phyloP scores from a whole-genome alignment of 805 yeast species.

The Metschnikowia rubicola region DNA sequence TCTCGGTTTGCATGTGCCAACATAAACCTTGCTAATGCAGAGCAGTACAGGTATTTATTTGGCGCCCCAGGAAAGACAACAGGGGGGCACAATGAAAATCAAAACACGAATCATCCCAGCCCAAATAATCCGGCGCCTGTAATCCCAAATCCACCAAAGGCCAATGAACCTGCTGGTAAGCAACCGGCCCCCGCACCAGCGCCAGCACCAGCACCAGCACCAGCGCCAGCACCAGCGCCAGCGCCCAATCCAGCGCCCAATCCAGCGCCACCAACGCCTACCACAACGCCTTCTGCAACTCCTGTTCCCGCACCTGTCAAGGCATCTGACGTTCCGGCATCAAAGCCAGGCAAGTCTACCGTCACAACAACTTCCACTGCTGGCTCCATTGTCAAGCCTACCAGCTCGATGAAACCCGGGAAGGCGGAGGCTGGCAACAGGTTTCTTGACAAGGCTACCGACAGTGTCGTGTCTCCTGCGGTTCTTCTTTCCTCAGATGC shows the following conservation, averaged over 20 bases:
- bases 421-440: constrained; percentile 1
- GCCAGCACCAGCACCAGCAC: constrained; percentile 1
- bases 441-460: not conserved
- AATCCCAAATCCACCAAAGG: not conserved
- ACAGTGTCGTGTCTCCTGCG: not conserved
- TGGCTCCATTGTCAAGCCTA: not conserved
- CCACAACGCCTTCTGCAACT: not conserved
- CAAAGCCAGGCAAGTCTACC: not conserved
- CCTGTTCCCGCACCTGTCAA: not conserved
- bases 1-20: constrained; percentile 18
- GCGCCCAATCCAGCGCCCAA: not conserved
- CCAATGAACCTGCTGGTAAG: not conserved
- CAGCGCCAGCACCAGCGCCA: not conserved
- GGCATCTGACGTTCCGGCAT: not conserved
- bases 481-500: constrained; percentile 9
- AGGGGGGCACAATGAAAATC: not conserved
- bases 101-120: not conserved
- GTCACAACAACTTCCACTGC: not conserved
- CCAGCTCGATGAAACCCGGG: not conserved
- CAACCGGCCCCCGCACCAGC: constrained; percentile 1
- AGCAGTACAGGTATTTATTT: constrained; percentile 13
- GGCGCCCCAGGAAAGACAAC: constrained; percentile 3
- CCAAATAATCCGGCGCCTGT: not conserved
- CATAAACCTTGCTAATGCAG: constrained; percentile 16
- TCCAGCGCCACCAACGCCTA: not conserved